Evolutionary conservation across 2,329 filamentous ascomycete genomes (phyloP), one percentile per base, ranked within the genome.

Genomic region (Helminthosporium solani): DNA sequence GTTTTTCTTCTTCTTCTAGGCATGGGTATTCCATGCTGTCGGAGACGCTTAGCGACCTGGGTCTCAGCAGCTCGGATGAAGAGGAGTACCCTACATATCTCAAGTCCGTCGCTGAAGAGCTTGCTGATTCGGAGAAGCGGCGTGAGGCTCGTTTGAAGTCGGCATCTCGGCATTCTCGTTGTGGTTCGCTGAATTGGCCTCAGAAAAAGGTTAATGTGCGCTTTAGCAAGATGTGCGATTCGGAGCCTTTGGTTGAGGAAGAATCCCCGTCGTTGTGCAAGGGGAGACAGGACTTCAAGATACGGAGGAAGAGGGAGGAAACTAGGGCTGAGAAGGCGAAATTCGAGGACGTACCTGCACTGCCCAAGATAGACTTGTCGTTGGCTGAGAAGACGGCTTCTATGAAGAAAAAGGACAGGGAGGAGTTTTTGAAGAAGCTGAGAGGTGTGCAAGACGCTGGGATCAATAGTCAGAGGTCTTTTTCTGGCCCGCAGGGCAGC

Each of bases 391-490:
- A 25, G 23, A 6, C 23, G 23, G 23, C 23, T 5, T 25, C 23
- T 25, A 25, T 25, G 23, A 25, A 25, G 58, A 50, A 8, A 46
- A 61, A 3, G 31, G 66, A 0, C 45, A 46, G 35, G 64, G 53
- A 3, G 65, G 65, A 0, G 63, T 66, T 40, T 44, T 40, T n/a
- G 36, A 43, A 3, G 37, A 40, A 0, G 40, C 51, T 7, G 58
- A 65, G 2, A 51, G 59, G 40, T 62, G 64, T 48, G 61, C 67
- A 44, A 30, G 57, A 19, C 52, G 61, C 38, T 66, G 64, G 62
- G 59, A 42, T 14, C 37, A 49, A 21, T 67, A 63, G 64, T 9
- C 23, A 9, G 9, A 25, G 23, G 23, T 25, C 23, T 25, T 25
- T 9, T 5, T 9, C 9, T 25, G 6, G 9, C 23, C 9, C 9